Conservation (phyloP, 139 green algal species). For the Dunaliella primolecta region DNA sequence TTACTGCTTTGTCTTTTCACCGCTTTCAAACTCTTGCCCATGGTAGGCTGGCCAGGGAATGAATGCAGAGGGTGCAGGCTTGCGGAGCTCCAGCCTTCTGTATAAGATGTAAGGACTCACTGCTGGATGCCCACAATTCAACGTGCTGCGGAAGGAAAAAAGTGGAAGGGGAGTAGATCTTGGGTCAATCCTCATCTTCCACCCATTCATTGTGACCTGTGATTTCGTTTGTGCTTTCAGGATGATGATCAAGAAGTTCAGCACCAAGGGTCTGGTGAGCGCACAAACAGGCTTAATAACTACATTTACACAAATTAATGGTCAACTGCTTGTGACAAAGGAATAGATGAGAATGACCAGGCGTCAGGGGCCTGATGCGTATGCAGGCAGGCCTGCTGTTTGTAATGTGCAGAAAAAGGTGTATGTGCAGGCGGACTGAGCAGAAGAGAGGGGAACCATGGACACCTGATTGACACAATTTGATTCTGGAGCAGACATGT, state of each 20-base stretch:
- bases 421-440: too few relatives aligned
- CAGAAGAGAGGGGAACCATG: too few relatives aligned
- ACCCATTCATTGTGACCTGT: not conserved
- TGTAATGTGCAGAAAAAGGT: too few relatives aligned
- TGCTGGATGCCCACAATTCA: not conserved
- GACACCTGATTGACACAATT: too few relatives aligned
- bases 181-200: too few relatives aligned
- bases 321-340: not conserved
- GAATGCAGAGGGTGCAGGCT: not conserved
- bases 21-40: too few relatives aligned
- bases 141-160: too few relatives aligned
- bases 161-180: too few relatives aligned
- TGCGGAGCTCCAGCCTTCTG: too few relatives aligned
- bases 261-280: constrained; percentile 32
- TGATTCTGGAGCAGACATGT: too few relatives aligned
- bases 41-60: not conserved
- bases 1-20: too few relatives aligned
- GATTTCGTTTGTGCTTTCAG: not conserved
- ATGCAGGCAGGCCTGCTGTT: not conserved
- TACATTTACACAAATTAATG: not conserved
- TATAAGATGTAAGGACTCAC: not conserved
- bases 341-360: too few relatives aligned
- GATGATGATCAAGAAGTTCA: constrained; percentile 9
- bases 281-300: not conserved
- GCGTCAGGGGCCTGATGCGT: not conserved